Percentiles rank a stretch among this genome's conserved stretches.
phyloP scores from a whole-genome alignment of 108 stramenopile genomes.

The Cylindrotheca fusiformis region DNA sequence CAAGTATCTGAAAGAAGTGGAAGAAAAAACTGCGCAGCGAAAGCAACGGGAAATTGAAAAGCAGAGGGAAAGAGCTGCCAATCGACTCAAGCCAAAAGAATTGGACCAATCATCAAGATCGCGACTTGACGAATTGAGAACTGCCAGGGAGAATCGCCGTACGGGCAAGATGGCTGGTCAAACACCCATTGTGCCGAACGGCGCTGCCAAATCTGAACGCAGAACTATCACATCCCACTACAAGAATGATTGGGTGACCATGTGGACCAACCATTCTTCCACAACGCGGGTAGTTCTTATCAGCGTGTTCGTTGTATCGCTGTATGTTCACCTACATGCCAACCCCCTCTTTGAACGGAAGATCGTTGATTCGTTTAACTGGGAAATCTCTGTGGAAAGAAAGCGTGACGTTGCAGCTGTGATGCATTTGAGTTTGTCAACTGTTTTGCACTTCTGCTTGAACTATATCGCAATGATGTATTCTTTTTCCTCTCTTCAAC shows the following conservation, averaged over 20 bases:
- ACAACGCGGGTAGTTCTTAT: slow-evolving; percentile 14
- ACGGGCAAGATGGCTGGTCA: not conserved
- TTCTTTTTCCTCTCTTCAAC: slow-evolving; percentile 41
- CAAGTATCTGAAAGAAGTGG: slow-evolving; percentile 26
- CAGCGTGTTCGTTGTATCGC: slow-evolving; percentile 6
- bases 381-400: slow-evolving; percentile 2
- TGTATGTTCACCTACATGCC: slow-evolving; percentile 23
- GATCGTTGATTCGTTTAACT: slow-evolving; percentile 5
- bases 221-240: not conserved
- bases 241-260: slow-evolving; percentile 18
- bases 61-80: slow-evolving; percentile 43
- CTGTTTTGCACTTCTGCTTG: slow-evolving; percentile 33
- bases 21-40: slow-evolving; percentile 19
- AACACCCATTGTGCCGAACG: not conserved
- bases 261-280: slow-evolving; percentile 18
- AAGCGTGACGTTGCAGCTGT: slow-evolving; percentile 13
- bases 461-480: slow-evolving; percentile 48
- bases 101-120: slow-evolving; percentile 36
- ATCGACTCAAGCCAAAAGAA: slow-evolving; percentile 50
- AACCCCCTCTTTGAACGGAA: slow-evolving; percentile 6
- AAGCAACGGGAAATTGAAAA: slow-evolving; percentile 44
- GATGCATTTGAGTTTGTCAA: slow-evolving; percentile 25
- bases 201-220: slow-evolving; percentile 2
- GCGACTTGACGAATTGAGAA: slow-evolving; percentile 57
- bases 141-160: slow-evolving; percentile 31